Base-by-base conservation (phyloP, 2,329 filamentous ascomycete species). In the Calonectria pteridis region DNA sequence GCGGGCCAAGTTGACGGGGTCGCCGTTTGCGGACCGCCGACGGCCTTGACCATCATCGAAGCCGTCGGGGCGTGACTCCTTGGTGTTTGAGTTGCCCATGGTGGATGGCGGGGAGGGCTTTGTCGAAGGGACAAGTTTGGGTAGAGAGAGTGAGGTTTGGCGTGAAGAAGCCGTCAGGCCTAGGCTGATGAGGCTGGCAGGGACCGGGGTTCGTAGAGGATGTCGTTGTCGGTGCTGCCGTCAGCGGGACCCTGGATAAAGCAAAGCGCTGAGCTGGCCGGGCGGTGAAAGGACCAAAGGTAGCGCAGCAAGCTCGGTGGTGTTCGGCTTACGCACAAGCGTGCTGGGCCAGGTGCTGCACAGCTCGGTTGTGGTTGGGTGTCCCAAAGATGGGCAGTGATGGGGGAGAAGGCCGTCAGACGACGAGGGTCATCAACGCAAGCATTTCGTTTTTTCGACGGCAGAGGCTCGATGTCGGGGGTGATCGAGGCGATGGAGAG, bases 71-170 rank as follows among this genome's bases (percentile, higher is more conserved):
- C 85, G 85, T 50, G 84, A 83, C 76, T 86, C 85, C 74, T 84
- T 86, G 31, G 84, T 83, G 72, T 79, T 86, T 33, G 82, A 82
- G 72, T 86, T 86, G 58, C 85, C 85, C 85, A 86, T 86, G 66
- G 53, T 76, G 68, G 71, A 43, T 43, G 33, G 40, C 49, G 29
- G 23, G 64, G 20, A 43, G 53, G 43, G 37, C 7, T 46, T n/a
- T 70, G 51, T 68, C 51, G 67, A 43, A 72, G 65, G 71, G 55
- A 65, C 66, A 58, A 37, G 65, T 63, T 73, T 65, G 66, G 70
- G 70, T 37, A 46, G 69, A 65, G 69, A 65, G 53, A 46, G 35
- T 69, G 50, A 53, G 59, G 40, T 50, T 68, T 68, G 72, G 26
- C 43, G 55, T 49, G 26, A 64, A 55, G 46, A 26, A 67, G 43